These are phyloP conservation scores for Cladorrhinum samala DNA, from an alignment of 495 filamentous ascomycete genomes.

Conservation along the genomic window DNA sequence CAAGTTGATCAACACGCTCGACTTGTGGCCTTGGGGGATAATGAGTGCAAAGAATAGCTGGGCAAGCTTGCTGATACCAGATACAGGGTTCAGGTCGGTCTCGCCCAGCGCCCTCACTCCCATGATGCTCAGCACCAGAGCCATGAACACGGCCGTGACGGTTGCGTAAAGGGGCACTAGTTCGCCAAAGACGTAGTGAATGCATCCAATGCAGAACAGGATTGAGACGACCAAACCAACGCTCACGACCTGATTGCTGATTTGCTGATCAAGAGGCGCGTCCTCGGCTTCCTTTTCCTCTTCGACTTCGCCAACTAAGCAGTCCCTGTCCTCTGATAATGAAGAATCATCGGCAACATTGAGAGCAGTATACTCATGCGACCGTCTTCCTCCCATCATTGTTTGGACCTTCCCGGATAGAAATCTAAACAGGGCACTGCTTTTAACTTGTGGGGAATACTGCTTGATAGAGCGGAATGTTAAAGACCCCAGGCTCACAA, in stretches of 20 bases:
- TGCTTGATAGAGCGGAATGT: constrained; percentile 44
- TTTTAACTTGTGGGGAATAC: constrained; percentile 8
- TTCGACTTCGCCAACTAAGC: constrained; percentile 2
- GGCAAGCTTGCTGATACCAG: constrained; percentile 91
- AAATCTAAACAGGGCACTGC: not conserved
- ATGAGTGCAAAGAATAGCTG: constrained; percentile 92
- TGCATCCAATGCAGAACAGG: constrained; percentile 69
- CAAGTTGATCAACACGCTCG: constrained; percentile 85
- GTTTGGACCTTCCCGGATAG: not conserved
- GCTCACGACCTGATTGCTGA: constrained; percentile 64
- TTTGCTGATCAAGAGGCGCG: constrained; percentile 75
- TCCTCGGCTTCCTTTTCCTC: constrained; percentile 45
- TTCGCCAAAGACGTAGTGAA: constrained; percentile 70
- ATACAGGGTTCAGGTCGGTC: constrained; percentile 95
- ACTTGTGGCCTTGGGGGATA: constrained; percentile 61
- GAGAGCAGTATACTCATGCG: constrained; percentile 8
- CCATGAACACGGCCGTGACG: constrained; percentile 76
- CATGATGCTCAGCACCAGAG: constrained; percentile 87
- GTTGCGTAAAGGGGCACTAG: constrained; percentile 65
- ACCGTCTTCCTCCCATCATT: not conserved
- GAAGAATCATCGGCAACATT: constrained; percentile 41
- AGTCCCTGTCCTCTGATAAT: not conserved
- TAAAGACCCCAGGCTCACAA: constrained; percentile 82
- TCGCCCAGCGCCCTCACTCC: constrained; percentile 91
- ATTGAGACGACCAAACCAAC: constrained; percentile 72